Evolutionary conservation across 306 rosid species (phyloP), one percentile per base, ranked within the genome.

Genomic region (Cajanus cajan): DNA sequence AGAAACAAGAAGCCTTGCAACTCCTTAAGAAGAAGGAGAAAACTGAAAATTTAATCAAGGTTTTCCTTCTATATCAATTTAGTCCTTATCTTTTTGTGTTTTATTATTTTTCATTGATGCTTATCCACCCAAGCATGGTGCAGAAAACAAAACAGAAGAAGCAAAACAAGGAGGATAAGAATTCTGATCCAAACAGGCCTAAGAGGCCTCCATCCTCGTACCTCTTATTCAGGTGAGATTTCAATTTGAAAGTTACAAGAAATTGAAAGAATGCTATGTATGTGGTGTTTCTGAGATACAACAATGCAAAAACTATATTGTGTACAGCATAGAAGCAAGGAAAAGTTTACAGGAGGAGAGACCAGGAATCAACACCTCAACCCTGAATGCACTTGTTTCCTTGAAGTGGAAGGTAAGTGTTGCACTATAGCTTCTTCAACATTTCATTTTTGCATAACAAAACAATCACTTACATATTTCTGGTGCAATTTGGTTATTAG

Each of bases 1-100:
- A 93, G 78, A 95, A 89, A 81, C 97, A 91, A 33, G 97, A 95
- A 81, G 98, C 97, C 43, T 37, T 93, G 83, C 92, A 82, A 37
- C 71, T 93, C 24, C 94, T 95, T 6, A 95, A 87, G 92, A 93
- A 95, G 82, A 95, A 95, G 84, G 98, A 95, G 87, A 95, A 93
- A 84, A 90, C 93, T 48, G 91, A 96, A 2, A 91, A 89, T 39
- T 83, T 93, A 2, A 89, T 91, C 82, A 93, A 96, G 93, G 98
- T 90, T 37, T 36, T 8, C 2, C 0, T 3, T 5, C 11, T 12
- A 28, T 7, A 18, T 58, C 13, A 24, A 0, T 24, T 12, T 57
- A 8, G 6, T 59, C 0, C 18, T 59, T 5, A 0, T 57, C 16
- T 1, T 25, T 12, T 12, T 28, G 18, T 58, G 2, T 7, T 10